Evolutionary conservation across 257 asterid species (phyloP).

Genomic region (Ilex asprella): DNA sequence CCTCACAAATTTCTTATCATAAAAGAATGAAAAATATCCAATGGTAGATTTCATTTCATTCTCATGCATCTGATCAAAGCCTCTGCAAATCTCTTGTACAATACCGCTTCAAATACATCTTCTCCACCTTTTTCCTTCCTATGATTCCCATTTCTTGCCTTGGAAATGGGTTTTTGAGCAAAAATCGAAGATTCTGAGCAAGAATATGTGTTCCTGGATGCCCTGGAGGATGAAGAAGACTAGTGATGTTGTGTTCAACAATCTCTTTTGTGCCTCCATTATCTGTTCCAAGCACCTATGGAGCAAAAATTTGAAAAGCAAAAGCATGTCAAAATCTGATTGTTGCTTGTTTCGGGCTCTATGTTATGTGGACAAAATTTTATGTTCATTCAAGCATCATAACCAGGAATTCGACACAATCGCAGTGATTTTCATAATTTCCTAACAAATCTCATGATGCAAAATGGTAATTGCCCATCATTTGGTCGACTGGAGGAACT

Average conservation of each 20-base stretch:
- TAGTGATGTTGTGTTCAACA: conserved; percentile 70
- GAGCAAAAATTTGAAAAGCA: background rate
- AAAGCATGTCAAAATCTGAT: too few species aligned
- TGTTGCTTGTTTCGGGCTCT: too few species aligned
- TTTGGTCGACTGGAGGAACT: too few species aligned
- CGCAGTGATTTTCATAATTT: too few species aligned
- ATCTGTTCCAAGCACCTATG: conserved; percentile 88
- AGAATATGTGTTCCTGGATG: conserved; percentile 64
- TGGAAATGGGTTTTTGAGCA: conserved; percentile 49
- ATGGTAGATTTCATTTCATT: conserved; percentile 39
- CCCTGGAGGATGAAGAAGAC: conserved; percentile 87
- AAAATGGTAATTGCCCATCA: too few species aligned
- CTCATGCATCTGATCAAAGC: conserved; percentile 85
- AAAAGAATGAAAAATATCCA: conserved; percentile 1
- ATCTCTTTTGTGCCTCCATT: conserved; percentile 93
- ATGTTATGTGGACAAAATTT: too few species aligned
- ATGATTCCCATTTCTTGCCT: conserved; percentile 67
- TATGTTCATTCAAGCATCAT: too few species aligned
- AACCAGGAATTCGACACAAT: too few species aligned
- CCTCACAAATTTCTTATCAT: too few species aligned
- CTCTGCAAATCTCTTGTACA: conserved; percentile 88
- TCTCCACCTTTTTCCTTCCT: conserved; percentile 82
- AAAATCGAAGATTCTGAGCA: conserved; percentile 53
- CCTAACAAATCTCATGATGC: too few species aligned
- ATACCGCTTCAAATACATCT: conserved; percentile 77